Base-by-base conservation (phyloP, 176 grass and related monocot species). In the Stipa capillata region DNA sequence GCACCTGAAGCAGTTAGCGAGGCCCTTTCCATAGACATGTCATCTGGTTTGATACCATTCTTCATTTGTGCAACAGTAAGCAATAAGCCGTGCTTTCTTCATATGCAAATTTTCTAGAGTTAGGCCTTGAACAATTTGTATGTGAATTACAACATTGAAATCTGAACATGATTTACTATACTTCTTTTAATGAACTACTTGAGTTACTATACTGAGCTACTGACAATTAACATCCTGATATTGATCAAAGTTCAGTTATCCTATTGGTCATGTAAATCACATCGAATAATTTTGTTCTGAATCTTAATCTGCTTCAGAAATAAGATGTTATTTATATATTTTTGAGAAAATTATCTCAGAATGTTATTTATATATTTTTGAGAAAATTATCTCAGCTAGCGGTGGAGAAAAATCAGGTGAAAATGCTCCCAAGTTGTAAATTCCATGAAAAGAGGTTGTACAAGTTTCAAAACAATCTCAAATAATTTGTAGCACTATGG, bases 61-160 rank as follows among this genome's bases (percentile, higher is more conserved):
- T 93, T 93, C 56, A 55, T 90, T 31, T 93, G 91, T 76, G 91
- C 77, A 70, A 90, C 91, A 72, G 91, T 93, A 88, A 93, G 87
- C 41, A 87, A 37, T 36, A 65, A 32, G 7, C 43, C 51, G 11
- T 39, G 54, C 60, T 50, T 81, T 55, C 50, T 63, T 80, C 8
- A 6, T 49, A 62, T 61, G 50, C 65, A 74, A 33, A 28, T 63
- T 64, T 76, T 73, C 13, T 76, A 71, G 15, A 66, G 33, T 65
- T 82, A 71, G 51, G 21, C 35, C 13, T 51, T 79, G 18, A 35
- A 21, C 15, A 67, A 42, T 33, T 69, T 76, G 7, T 40, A 50
- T 5, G 2, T 33, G 50, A 78, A 18, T 84, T 45, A 70, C 4
- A 60, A 16, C 37, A 57, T 79, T 51, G 17, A 69, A 18, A 31